These are phyloP conservation scores for Penicillium canariense DNA, from an alignment of 495 filamentous ascomycete species.

Conservation along the genomic window DNA sequence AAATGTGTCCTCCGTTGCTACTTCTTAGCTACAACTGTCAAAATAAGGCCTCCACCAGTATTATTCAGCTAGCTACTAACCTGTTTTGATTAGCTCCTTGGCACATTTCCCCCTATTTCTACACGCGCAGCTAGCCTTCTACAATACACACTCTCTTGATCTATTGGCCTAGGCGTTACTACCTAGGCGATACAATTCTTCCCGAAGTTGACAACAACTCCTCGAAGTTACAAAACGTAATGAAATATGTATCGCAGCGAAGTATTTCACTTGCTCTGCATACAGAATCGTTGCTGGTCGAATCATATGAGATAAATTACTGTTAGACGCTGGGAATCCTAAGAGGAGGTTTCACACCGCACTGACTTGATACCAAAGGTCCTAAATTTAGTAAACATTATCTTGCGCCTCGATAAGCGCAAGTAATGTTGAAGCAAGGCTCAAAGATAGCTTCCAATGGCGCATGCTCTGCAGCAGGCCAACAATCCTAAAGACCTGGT, in stretches of 20 bases:
- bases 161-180: too few relatives aligned
- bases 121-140: too few relatives aligned
- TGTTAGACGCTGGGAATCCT: neutral
- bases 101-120: too few relatives aligned
- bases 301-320: neutral
- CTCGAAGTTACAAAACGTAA: neutral
- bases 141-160: too few relatives aligned
- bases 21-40: neutral
- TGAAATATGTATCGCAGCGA: neutral
- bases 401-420: neutral
- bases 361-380: neutral
- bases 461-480: neutral
- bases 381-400: neutral
- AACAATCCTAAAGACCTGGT: neutral
- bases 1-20: neutral
- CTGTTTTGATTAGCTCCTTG: too few relatives aligned
- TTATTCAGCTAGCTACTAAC: too few relatives aligned
- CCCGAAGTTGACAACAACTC: neutral
- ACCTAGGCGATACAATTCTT: too few relatives aligned
- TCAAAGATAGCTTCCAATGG: neutral
- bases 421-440: neutral
- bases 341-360: neutral
- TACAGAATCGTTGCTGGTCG: neutral
- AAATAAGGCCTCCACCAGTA: too few relatives aligned
- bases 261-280: neutral